phyloP scores from a whole-genome alignment of 192 early-diverging fungal genomes.

The Entomortierella lignicola region DNA sequence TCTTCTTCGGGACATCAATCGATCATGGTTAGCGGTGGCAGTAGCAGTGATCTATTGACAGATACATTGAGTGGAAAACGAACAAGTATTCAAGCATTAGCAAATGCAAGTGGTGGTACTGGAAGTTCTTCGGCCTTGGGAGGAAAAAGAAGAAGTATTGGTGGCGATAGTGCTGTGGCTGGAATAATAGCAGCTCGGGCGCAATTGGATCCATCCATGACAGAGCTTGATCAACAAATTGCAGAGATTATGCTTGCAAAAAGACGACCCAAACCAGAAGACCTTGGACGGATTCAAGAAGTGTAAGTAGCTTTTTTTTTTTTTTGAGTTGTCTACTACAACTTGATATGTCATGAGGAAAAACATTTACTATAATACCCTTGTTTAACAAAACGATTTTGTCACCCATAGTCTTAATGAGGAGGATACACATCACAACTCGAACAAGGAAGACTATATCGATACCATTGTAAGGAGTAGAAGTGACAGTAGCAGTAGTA shows the following conservation, averaged over 20 bases:
- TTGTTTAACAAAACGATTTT: too few relatives aligned
- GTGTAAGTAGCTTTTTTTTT: not conserved
- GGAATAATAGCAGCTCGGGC: too few relatives aligned
- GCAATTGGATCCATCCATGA: not conserved
- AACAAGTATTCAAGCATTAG: slow-evolving; percentile 4
- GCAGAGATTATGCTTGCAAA: slow-evolving; percentile 35
- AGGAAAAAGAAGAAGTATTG: not conserved
- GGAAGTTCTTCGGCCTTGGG: not conserved
- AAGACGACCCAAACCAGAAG: not conserved
- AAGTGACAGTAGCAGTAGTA: not conserved
- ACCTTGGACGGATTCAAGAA: not conserved
- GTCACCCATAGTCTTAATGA: too few relatives aligned
- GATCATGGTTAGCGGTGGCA: not conserved
- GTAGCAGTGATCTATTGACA: slow-evolving; percentile 2
- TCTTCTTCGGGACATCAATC: slow-evolving; percentile 6
- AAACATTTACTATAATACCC: too few relatives aligned
- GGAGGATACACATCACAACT: not conserved
- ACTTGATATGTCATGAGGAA: too few relatives aligned
- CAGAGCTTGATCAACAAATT: slow-evolving; percentile 39
- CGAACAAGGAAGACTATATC: not conserved
- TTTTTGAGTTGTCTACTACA: too few relatives aligned
- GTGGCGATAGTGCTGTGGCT: too few relatives aligned
- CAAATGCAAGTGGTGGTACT: not conserved
- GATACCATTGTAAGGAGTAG: not conserved
- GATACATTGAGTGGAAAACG: not conserved